phyloP scores from a whole-genome alignment of 2,329 filamentous ascomycete genomes.

The Karstenula rhodostoma region DNA sequence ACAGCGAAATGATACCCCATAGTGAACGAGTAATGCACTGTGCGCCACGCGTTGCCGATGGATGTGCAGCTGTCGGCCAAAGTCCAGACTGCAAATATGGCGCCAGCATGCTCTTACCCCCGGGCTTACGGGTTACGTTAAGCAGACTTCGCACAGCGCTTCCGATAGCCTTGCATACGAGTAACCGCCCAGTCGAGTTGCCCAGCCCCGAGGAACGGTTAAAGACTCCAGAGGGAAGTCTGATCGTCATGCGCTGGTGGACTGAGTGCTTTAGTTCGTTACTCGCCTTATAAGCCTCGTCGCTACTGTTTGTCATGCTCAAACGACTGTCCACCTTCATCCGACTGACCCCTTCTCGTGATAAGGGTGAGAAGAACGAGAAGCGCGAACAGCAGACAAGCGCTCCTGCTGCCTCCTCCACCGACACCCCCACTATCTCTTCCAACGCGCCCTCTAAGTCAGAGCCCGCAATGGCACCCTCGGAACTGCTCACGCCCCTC shows the following conservation, averaged over 20 bases:
- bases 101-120: background rate
- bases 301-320: slow-evolving; percentile 12
- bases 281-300: slow-evolving; percentile 17
- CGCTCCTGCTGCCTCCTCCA: background rate
- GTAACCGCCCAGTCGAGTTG: background rate
- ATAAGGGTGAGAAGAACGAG: slow-evolving; percentile 6
- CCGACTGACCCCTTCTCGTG: slow-evolving; percentile 6
- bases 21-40: background rate
- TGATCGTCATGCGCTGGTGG: slow-evolving; percentile 29
- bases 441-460: background rate
- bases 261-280: slow-evolving; percentile 19
- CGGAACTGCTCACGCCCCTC: slow-evolving; percentile 37
- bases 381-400: slow-evolving; percentile 5
- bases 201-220: slow-evolving; percentile 34
- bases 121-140: slow-evolving; percentile 26
- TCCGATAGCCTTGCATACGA: slow-evolving; percentile 16
- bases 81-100: slow-evolving; percentile 7
- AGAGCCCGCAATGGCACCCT: slow-evolving; percentile 35
- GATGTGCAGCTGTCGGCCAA: slow-evolving; percentile 20
- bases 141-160: slow-evolving; percentile 24
- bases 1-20: slow-evolving; percentile 25
- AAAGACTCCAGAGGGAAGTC: slow-evolving; percentile 34
- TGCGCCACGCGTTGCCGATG: slow-evolving; percentile 19
- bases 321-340: slow-evolving; percentile 13
- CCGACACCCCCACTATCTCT: background rate